Evolutionary conservation across 2,329 filamentous ascomycete species (phyloP), one percentile per base, ranked within the genome.

Genomic region (Aureobasidium sp.): DNA sequence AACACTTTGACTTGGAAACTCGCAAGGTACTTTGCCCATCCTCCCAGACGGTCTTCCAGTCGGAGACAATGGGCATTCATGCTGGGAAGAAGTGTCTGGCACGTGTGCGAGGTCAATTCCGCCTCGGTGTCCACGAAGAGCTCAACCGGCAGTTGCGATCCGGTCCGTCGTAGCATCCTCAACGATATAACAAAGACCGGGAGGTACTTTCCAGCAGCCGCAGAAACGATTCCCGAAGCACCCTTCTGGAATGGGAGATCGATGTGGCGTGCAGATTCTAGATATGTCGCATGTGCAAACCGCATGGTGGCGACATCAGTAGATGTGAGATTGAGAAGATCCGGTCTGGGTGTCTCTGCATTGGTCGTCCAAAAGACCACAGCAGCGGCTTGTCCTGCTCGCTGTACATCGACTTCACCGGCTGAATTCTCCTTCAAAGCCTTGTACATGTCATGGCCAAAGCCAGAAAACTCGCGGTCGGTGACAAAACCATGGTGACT

Each of bases 1-100:
- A 80, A 74, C 1, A 72, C 69, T 64, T 81, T 81, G 65, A 77
- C 73, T 63, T 80, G 78, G 65, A 77, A 80, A 9, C 71, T 65
- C 4, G 66, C 45, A 23, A 62, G 57, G 23, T 27, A 33, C 25
- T 17, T 35, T n/a, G 58, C 27, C 46, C 40, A 54, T 11, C 38
- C 49, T 50, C 63, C 63, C 4, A 79, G 64, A 9, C 78, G 74
- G n/a, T 74, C 70, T 2, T 74, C 74, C 5, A 81, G 67, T 0
- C 79, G 65, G n/a, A 78, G 59, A 57, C 77, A 79, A 54, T 66
- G 69, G 10, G 76, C 75, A 51, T 77, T 74, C 23, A 78, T 61
- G 0, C 70, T 69, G 0, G 75, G 74, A 21, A 78, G 69, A n/a
- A 78, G 69, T n/a, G 67, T 64, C 11, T 76, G 70, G 63, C 77